phyloP scores from a whole-genome alignment of 306 rosid genomes.

The Rosa persica region DNA sequence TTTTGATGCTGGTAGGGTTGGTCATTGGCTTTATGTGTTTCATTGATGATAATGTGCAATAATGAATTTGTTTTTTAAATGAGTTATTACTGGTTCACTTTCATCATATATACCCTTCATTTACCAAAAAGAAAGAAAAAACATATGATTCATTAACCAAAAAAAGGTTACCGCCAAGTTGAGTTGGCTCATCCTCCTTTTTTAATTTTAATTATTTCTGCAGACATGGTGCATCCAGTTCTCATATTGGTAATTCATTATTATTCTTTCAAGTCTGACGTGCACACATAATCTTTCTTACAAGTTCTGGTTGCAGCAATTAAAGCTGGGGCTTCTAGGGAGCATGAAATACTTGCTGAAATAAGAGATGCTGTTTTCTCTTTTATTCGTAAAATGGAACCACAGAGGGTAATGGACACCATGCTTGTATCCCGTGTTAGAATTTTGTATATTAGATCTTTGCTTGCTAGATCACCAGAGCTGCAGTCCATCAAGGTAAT shows the following conservation, averaged over 20 bases:
- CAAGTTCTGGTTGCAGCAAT: conserved; percentile 97
- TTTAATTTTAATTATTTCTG: not conserved
- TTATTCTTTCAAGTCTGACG: conserved; percentile 8
- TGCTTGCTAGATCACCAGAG: conserved; percentile 95
- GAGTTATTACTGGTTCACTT: too few relatives aligned
- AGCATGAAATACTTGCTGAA: conserved; percentile 98
- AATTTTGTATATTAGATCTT: conserved; percentile 86
- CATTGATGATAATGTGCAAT: too few relatives aligned
- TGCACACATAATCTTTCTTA: conserved; percentile 6
- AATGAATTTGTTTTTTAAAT: too few relatives aligned
- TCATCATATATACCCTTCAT: too few relatives aligned
- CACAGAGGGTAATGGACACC: conserved; percentile 95
- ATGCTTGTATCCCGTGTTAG: conserved; percentile 99
- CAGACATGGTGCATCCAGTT: not conserved
- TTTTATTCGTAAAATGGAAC: conserved; percentile 92
- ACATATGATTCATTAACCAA: not conserved
- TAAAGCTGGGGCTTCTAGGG: conserved; percentile 98
- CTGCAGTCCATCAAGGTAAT: conserved; percentile 94
- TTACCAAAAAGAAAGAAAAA: too few relatives aligned
- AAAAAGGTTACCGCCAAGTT: not conserved
- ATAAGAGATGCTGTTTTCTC: conserved; percentile 92
- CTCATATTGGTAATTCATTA: not conserved
- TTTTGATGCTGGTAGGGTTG: too few relatives aligned
- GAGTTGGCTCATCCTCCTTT: not conserved
- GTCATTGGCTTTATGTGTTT: too few relatives aligned